Evolutionary conservation across 257 asterid genomes (phyloP), one percentile per base, ranked within the genome.

Genomic region (Plantago ovata): DNA sequence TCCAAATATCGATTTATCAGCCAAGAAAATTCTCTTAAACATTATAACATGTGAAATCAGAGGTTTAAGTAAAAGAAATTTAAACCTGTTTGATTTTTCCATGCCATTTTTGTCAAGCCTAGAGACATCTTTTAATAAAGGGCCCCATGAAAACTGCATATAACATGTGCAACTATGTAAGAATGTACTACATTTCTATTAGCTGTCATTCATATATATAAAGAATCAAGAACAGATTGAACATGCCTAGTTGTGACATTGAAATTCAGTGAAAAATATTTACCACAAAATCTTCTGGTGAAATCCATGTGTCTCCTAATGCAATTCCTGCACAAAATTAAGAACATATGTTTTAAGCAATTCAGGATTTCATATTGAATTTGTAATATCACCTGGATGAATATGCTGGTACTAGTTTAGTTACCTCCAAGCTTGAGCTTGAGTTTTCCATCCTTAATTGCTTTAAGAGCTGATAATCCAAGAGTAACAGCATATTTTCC

Each of bases 231-330:
- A 72, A 47, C 42, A 16, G 16, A 48, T 59, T 45, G 57, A 16
- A 10, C 45, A 52, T 18, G 42, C n/a, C 32, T 47, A 19, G 4
- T 22, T 4, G 32, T 10, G 19, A 16, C 36, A 36, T 28, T 13
- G 14, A 33, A 53, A n/a, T 15, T n/a, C 10, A 9, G 22, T 14
- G 7, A 49, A 45, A 56, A 52, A 20, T 36, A n/a, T 69, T 40
- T 75, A 93, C 98, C 85, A 81, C 86, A 78, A 77, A 93, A 80
- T 93, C 97, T 70, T 84, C 97, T 9, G 98, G 97, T 58, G 98
- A 93, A 50, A 89, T 93, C 98, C 97, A 93, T 15, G 89, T 75
- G 65, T 84, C 89, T 41, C 98, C 98, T 72, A 93, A 72, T 53
- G 87, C 94, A 71, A 93, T 77, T 68, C 98, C 97, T 93, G 15